These are phyloP conservation scores for Lolium rigidum DNA, from an alignment of 176 grass and related monocot genomes.

Conservation along the genomic window DNA sequence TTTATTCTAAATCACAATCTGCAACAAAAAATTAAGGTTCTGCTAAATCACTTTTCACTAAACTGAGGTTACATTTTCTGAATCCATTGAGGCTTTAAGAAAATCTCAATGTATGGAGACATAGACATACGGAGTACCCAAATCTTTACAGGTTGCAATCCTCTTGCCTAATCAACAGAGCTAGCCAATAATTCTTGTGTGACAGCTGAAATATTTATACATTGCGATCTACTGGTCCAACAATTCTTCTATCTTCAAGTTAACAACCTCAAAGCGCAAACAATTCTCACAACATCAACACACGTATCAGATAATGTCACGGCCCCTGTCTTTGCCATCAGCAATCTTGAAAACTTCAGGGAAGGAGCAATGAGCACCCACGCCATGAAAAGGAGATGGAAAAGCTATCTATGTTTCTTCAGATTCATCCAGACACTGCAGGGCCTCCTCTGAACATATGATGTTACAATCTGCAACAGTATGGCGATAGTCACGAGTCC, in stretches of 20 bases:
- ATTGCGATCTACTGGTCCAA: background rate
- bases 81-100: background rate
- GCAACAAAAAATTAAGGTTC: background rate
- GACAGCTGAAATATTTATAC: background rate
- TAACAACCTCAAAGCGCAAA: background rate
- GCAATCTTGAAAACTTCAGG: background rate
- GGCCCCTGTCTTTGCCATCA: background rate
- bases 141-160: background rate
- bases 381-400: background rate
- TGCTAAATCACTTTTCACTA: background rate
- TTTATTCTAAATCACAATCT: background rate
- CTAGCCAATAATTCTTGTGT: background rate
- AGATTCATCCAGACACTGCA: background rate
- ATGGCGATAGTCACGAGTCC: constrained; percentile 39
- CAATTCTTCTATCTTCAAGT: background rate
- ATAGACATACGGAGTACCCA: background rate
- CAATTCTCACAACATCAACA: constrained; percentile 27
- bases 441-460: background rate
- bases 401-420: constrained; percentile 18
- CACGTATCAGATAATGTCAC: background rate
- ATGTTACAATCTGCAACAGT: background rate
- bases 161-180: background rate
- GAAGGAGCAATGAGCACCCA: background rate
- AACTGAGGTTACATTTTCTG: background rate
- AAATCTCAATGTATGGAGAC: background rate